Base-by-base conservation (phyloP, 495 filamentous ascomycete species). In the Hypoxylon fragiforme region DNA sequence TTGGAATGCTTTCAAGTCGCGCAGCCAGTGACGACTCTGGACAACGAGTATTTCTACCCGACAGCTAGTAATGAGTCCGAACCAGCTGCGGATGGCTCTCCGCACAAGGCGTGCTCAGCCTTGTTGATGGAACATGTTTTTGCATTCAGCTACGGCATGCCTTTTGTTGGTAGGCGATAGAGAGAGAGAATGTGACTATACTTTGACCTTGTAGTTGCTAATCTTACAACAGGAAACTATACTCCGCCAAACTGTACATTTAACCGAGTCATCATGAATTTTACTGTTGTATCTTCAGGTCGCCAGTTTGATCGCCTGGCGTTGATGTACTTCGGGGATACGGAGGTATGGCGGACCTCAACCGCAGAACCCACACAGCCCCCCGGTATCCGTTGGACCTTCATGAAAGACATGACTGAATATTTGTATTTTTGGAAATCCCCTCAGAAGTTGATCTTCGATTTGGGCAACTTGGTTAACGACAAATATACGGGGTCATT, bases 321-420 rank as follows among this genome's bases (percentile, higher is more conserved):
- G 2, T 60, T 88, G 19, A 86, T 95, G 82, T 95, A 89, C 52
- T 75, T 95, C 43, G 86, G 85, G 5, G 87, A 92, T 67, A 83
- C 80, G 15, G 91, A 95, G 64, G 80, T 96, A 4, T 94, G 86
- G 73, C 75, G 91, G 12, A 95, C 91, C 0, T 92, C 88, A 12
- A 96, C 91, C 4, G 90, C 91, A 0, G 88, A 96, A 66, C 91
- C 91, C 2, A 90, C 85, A 0, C 41, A 60, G 1, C 76, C 77
- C 30, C 73, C 73, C 0, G 90, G 90, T 0, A 92, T 95, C 40
- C 61, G 66, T 30, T 81, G 78, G 85, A 86, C 84, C 1, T 92
- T 94, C 54, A 72, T 85, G 44, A 95, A 95, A 67, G 91, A 95
- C 57, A 86, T 92, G 82, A 86, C 87, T 0, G 75, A 84, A 47